Base-by-base conservation (phyloP, 1,284 basidiomycete genomes). In the Ganoderma lucidum region DNA sequence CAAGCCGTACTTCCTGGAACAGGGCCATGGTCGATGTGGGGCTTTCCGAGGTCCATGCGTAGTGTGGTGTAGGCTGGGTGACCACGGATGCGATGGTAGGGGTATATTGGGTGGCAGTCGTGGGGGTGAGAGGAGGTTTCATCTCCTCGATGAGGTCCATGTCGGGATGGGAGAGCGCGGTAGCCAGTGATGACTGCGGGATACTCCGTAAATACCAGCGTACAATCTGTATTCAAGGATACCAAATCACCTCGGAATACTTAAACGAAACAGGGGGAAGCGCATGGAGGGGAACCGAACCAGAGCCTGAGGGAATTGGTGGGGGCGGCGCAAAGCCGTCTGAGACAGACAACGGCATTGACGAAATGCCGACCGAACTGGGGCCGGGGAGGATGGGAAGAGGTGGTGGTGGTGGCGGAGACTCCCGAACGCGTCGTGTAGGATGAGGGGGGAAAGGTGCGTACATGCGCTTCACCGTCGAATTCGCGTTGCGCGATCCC, bases 371-470 rank as follows among this genome's bases (percentile, higher is more conserved):
- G 37, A 60, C 35, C 64, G 70, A 66, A 58, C 64, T 73, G 48
- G 70, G 64, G 1, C 72, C 72, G 45, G 64, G 15, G 1, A 63
- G 66, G n/a, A 61, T 48, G 51, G 72, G 62, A 28, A 58, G 28
- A 10, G 72, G 69, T 14, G 69, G 69, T 28, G 48, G 48, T 12
- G 48, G 23, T 23, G 72, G 63, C 30, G 72, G 63, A 28, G 70
- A 65, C 39, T 64, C 63, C 32, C 70, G 72, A 41, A 69, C 32
- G n/a, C 72, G 70, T 17, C 72, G 70, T 15, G 67, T 65, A 44
- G 72, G 72, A 56, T 82, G 82, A 8, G 82, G 78, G 59, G 89
- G 86, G 76, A 89, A 90, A 5, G 89, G 80, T 6, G 88, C 88
- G 74, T 87, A 90, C 59, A 86, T 87, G 61, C 88, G 84, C 73